These are phyloP conservation scores for Avena insularis DNA, from an alignment of 176 grass and related monocot genomes.

Conservation along the genomic window DNA sequence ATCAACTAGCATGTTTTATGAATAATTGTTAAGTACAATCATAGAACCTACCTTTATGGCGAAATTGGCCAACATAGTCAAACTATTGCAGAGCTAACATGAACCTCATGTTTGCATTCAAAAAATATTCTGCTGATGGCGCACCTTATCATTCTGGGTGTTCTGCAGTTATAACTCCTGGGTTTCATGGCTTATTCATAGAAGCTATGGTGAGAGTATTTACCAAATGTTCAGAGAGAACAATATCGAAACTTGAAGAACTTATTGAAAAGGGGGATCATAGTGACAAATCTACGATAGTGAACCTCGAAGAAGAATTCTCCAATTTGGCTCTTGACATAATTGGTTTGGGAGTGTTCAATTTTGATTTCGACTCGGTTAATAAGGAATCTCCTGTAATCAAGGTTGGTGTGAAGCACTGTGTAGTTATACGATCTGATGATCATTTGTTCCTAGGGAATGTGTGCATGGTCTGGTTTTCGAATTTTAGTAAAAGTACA, in stretches of 20 bases:
- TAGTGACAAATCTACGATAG: conserved; percentile 51
- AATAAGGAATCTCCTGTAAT: conserved; percentile 98
- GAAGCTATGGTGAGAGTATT: conserved; percentile 95
- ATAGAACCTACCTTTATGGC: background rate
- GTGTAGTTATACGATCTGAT: conserved; percentile 31
- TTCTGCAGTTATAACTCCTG: conserved; percentile 89
- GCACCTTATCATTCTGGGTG: background rate
- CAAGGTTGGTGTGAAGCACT: conserved; percentile 63
- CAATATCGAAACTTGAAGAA: conserved; percentile 82
- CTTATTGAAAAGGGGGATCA: conserved; percentile 46
- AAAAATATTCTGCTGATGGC: conserved; percentile 1
- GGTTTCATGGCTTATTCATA: conserved; percentile 89
- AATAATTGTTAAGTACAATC: background rate
- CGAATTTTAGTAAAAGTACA: conserved; percentile 19
- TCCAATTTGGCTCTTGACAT: conserved; percentile 98
- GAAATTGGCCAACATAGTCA: conserved; percentile 2
- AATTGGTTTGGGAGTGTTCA: conserved; percentile 96
- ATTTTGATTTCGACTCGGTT: conserved; percentile 94
- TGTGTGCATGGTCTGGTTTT: background rate
- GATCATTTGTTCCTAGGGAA: conserved; percentile 11
- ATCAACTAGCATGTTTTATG: conserved; percentile 16
- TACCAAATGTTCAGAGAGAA: conserved; percentile 82
- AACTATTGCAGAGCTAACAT: background rate
- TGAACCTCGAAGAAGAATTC: conserved; percentile 97
- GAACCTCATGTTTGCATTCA: background rate